Base-by-base conservation (phyloP, 148 eudicot genomes). In the Spergularia marina region DNA sequence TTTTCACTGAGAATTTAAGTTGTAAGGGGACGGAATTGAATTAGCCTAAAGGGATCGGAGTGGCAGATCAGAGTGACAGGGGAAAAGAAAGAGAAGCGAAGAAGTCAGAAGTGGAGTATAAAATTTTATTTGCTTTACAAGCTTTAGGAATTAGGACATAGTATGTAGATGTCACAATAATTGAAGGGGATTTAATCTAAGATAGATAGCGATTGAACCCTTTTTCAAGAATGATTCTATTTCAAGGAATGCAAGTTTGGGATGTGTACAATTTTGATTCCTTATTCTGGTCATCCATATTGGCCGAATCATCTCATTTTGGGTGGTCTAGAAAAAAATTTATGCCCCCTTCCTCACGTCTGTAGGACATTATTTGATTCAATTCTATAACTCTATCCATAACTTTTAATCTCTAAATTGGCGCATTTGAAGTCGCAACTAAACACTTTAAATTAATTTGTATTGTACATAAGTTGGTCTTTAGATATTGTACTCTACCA, bases 221-320 rank as follows among this genome's bases (percentile, higher is more conserved):
- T 72, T 78, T 30, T 78, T 73, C 67, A 56, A 78, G 66, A 65
- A 41, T 71, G 70, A 77, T 60, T 78, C 76, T 65, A 49, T 51
- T 49, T 68, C 40, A 49, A 68, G 56, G 57, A 68, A 68, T 49
- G 6, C 18, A 4, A 49, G 17, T 68, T 47, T 68, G 30, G 30
- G 36, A 47, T 68, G 39, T 47, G 56, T 47, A 47, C 47, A 10
- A 72, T 65, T 65, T 4, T 73, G 36, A 64, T 78, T 65, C 71
- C 5, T 57, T 67, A 36, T 52, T 58, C 58, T 49, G 40, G 41
- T 72, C 67, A 78, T 72, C 60, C 47, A 78, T 25, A 30, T 57
- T 76, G 23, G 73, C 15, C 15, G 41, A 5, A 44, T 47, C 30
- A 67, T 47, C 53, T 16, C 49, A 15, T 15, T 34, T 10, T 15